Conservation (phyloP, 345 rosid genomes). For the Hypericum androsaemum region DNA sequence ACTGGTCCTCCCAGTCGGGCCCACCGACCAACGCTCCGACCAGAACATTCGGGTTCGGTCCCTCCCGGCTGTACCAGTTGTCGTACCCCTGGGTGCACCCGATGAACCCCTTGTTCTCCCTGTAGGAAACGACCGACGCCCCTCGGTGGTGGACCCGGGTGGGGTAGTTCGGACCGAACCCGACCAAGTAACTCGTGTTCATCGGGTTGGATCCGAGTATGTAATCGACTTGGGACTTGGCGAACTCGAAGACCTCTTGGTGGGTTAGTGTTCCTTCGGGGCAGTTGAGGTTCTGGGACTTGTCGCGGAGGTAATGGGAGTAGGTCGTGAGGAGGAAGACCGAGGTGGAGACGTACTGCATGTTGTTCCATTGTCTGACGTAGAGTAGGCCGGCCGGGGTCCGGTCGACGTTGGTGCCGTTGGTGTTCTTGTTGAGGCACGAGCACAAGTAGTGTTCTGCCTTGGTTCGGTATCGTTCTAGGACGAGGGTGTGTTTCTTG, state of each 20-base stretch:
- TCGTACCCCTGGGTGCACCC: conserved; percentile 95
- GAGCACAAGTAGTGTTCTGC: conserved; percentile 80
- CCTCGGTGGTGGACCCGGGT: conserved; percentile 83
- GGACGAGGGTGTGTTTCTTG: conserved; percentile 26
- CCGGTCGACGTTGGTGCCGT: conserved; percentile 38
- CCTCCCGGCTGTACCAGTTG: conserved; percentile 25
- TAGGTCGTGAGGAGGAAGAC: conserved; percentile 67
- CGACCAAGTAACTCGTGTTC: conserved; percentile 79
- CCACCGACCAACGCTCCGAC: conserved; percentile 61
- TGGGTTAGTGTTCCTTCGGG: conserved; percentile 29
- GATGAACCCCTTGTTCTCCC: conserved; percentile 66
- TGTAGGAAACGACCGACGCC: conserved; percentile 67
- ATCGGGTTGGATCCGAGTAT: conserved; percentile 73
- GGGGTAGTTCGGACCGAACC: conserved; percentile 65
- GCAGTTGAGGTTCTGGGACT: conserved; percentile 38
- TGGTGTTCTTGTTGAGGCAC: conserved; percentile 52
- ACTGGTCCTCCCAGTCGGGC: conserved; percentile 37
- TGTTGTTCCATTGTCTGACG: conserved; percentile 92
- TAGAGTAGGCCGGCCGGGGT: conserved; percentile 74
- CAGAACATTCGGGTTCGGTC: conserved; percentile 39
- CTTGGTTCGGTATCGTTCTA: conserved; percentile 53
- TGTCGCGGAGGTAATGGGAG: conserved; percentile 44
- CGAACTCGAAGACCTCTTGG: conserved; percentile 39
- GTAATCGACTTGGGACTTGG: conserved; percentile 78
- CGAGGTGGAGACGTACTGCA: conserved; percentile 84